Base-by-base conservation (phyloP, 2,329 filamentous ascomycete genomes). In the Colletotrichum endophyticum region DNA sequence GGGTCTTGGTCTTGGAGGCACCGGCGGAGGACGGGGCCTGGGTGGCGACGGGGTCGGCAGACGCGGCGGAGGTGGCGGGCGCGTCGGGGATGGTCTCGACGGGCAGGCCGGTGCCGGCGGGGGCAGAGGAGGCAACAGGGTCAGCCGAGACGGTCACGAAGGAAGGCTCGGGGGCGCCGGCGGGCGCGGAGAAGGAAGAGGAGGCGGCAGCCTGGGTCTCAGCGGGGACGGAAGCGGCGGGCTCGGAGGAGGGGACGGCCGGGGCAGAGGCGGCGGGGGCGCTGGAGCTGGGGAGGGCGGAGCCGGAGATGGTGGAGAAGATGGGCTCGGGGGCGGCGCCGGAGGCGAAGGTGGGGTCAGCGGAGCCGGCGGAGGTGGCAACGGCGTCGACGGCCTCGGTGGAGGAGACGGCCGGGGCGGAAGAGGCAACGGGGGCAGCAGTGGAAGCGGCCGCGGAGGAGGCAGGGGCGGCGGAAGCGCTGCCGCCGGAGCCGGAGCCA, bases 401-500 rank as follows among this genome's bases (percentile, higher is more conserved):
- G 22, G 67, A 19, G 19, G 72, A 36, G 9, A 61, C 27, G 19
- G 49, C 63, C 44, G 64, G 36, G 27, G 57, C 34, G 32, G 59
- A n/a, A 27, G 75, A 19, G 16, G 62, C 36, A 68, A 61, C 67
- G 34, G 67, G 34, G 32, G 57, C 49, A 32, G 59, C 25, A 16
- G 75, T 13, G n/a, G 62, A 30, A 63, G 64, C 67, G 44, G 67
- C 36, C 30, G 68, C 25, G 57, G 67, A 66, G 11, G 27, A 83
- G 84, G 11, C 81, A 84, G 13, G 80, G 82, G 4, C 82, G 81
- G 62, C 79, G 81, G 62, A 79, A 32, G 59, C 19, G 82, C 9
- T 81, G 84, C 13, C 84, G 85, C 22, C 80, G 84, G 66, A 89
- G 89, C 83, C 89, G 2, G 61, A 89, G 27, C 70, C 75, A 30